Evolutionary conservation across 23 red algal species (phyloP), one percentile per base, ranked within the genome.

Genomic region (Chondrus crispus): DNA sequence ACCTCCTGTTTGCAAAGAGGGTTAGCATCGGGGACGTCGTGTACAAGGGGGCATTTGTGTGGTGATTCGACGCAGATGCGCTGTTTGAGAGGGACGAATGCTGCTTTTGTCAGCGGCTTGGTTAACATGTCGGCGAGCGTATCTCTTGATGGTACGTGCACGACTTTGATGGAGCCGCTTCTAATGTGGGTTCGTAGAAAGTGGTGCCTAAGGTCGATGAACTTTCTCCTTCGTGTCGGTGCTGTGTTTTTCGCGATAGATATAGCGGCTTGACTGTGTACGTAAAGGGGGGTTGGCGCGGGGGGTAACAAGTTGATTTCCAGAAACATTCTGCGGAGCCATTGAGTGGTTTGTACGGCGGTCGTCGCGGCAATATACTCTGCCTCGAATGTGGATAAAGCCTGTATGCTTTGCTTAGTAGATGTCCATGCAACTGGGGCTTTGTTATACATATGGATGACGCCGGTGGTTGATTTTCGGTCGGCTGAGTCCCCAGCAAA

Each of bases 41-140:
- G n/a, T n/a, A n/a, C n/a, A n/a, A n/a, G n/a, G n/a, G n/a, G n/a
- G n/a, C n/a, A n/a, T n/a, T n/a, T n/a, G n/a, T n/a, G n/a, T n/a
- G n/a, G n/a, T n/a, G n/a, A n/a, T n/a, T n/a, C n/a, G n/a, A n/a
- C n/a, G n/a, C n/a, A n/a, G n/a, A n/a, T n/a, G n/a, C n/a, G n/a
- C n/a, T n/a, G n/a, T n/a, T n/a, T n/a, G n/a, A n/a, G n/a, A n/a
- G n/a, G n/a, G n/a, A n/a, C n/a, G 54, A 84, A 66, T 5, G 22
- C 3, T 2, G 46, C 2, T 16, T 54, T 47, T 8, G 30, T 40
- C 4, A 80, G 74, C 11, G 46, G 74, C 24, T 80, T 80, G 10
- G 74, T 80, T 11, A 80, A 50, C 6, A 80, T 51, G 74, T 80
- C 74, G 38, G 74, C 74, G 10, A 80, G 40, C 46, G 35, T 48